Evolutionary conservation across 805 yeast species (phyloP).

Genomic region (Hanseniaspora guilliermondii): DNA sequence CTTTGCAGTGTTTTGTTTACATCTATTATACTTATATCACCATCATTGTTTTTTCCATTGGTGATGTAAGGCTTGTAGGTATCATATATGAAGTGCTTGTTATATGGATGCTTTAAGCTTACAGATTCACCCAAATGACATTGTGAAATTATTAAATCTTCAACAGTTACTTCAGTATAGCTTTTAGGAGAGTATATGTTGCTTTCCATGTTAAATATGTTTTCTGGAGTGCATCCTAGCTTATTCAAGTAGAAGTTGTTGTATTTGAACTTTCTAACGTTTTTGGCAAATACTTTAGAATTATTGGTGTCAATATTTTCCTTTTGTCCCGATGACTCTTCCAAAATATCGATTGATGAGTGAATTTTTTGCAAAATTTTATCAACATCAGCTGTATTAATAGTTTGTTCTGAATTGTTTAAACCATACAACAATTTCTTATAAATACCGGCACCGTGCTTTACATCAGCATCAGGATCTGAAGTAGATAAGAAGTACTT

Average conservation of each 20-base stretch:
- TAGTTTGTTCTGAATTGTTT: not conserved
- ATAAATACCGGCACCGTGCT: not conserved
- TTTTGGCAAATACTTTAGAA: not conserved
- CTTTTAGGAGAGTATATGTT: slow-evolving; percentile 49
- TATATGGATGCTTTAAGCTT: slow-evolving; percentile 60
- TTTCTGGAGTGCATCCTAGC: slow-evolving; percentile 4
- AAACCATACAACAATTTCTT: slow-evolving; percentile 4
- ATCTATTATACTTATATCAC: slow-evolving; percentile 80
- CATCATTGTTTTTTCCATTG: not conserved
- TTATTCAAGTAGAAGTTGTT: not conserved
- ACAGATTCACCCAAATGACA: slow-evolving; percentile 92
- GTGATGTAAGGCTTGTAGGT: slow-evolving; percentile 40
- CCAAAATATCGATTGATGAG: not conserved
- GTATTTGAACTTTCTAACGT: slow-evolving; percentile 3
- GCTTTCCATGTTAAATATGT: slow-evolving; percentile 55
- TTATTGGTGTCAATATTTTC: not conserved
- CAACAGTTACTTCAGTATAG: slow-evolving; percentile 47
- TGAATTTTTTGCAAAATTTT: not conserved
- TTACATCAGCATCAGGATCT: slow-evolving; percentile 3
- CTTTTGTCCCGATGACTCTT: not conserved
- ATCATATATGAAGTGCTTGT: slow-evolving; percentile 80
- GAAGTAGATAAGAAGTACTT: not conserved
- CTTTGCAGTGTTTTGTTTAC: slow-evolving; percentile 67
- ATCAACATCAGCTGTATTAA: not conserved
- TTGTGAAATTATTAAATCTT: slow-evolving; percentile 76